Evolutionary conservation across 352 stramenopile species (phyloP).

Genomic region (Pythium biforme): DNA sequence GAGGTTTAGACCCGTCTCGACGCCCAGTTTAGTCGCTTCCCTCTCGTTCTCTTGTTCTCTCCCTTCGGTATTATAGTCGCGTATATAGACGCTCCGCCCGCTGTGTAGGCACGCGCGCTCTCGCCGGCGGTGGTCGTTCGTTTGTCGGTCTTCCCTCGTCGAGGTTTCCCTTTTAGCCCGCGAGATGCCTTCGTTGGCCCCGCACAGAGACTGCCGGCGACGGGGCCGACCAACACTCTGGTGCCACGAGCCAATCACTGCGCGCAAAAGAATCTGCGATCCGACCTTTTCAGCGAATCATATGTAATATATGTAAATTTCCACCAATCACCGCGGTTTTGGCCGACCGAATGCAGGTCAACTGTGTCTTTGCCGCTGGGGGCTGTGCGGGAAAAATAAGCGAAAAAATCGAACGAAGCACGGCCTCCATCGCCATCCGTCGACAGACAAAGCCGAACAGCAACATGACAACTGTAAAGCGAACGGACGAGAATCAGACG

Average conservation of each 20-base stretch:
- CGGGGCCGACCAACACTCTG: conserved; percentile 18
- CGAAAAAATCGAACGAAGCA: conserved; percentile 21
- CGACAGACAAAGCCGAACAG: conserved; percentile 1
- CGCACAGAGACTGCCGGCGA: conserved; percentile 6
- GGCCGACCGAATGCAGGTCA: conserved; percentile 12
- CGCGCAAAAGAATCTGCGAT: background rate
- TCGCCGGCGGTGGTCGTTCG: no score
- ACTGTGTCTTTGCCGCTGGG: conserved; percentile 15
- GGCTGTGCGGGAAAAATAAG: background rate
- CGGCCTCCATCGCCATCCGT: conserved; percentile 4
- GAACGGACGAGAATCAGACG: conserved; percentile 2
- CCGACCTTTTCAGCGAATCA: conserved; percentile 18
- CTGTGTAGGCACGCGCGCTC: no score
- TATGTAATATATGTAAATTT: conserved; percentile 1
- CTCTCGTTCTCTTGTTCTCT: no score
- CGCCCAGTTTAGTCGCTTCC: no score
- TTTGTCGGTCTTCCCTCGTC: background rate
- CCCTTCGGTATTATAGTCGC: no score
- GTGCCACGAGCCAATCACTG: conserved; percentile 9
- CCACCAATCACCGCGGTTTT: conserved; percentile 8
- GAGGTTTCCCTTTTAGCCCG: background rate
- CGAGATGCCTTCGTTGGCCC: conserved; percentile 12
- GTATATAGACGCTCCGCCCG: no score
- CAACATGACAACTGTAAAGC: conserved; percentile 4
- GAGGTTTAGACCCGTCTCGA: no score